Percentiles rank a stretch among this genome's conserved stretches.
phyloP scores from a whole-genome alignment of 2,329 filamentous ascomycete genomes.

The Fusarium sp. region DNA sequence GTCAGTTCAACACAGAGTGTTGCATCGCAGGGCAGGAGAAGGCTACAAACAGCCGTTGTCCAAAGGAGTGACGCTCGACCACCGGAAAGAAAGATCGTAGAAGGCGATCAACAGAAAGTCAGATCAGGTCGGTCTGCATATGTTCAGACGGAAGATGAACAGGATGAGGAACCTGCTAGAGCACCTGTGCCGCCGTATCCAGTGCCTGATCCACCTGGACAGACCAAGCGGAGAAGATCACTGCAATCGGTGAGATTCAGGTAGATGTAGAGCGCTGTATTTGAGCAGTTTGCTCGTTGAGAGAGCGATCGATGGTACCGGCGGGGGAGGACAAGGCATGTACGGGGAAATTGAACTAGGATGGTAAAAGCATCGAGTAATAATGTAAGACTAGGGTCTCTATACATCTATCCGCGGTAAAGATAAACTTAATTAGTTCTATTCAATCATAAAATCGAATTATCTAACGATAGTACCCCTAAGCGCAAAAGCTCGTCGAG shows the following conservation, averaged over 20 bases:
- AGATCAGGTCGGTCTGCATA: neutral
- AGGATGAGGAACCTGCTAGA: neutral
- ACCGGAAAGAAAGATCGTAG: neutral
- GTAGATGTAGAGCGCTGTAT: neutral
- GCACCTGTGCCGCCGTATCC: neutral
- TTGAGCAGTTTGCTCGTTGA: too few species aligned
- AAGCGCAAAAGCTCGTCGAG: accelerated
- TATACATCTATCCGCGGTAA: too few species aligned
- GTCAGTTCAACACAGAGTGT: neutral
- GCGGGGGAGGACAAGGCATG: neutral
- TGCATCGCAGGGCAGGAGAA: neutral
- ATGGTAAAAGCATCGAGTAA: neutral
- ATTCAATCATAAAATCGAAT: accelerated
- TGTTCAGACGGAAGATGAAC: slow-evolving; percentile 1
- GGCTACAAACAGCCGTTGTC: neutral
- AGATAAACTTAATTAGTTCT: neutral
- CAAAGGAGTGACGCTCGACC: neutral
- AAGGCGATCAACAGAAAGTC: neutral
- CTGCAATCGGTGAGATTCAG: neutral
- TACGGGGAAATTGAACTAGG: neutral
- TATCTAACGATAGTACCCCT: accelerated
- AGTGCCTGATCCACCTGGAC: neutral
- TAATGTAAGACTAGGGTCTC: neutral
- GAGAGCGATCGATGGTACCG: too few species aligned
- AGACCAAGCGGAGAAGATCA: neutral